These are phyloP conservation scores for Alternaria sp. DNA, from an alignment of 2,329 filamentous ascomycete genomes.

Conservation along the genomic window DNA sequence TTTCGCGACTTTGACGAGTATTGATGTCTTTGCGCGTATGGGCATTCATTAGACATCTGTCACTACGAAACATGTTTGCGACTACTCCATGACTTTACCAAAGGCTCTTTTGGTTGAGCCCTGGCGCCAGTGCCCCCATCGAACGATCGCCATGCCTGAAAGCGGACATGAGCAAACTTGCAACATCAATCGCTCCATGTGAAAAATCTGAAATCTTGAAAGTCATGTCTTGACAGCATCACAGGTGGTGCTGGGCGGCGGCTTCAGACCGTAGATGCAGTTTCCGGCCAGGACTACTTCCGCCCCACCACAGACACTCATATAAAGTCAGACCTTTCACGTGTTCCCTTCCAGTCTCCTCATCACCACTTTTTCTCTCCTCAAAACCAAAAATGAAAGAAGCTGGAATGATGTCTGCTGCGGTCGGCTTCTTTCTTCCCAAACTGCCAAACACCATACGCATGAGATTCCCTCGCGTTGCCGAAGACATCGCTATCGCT, in stretches of 20 bases:
- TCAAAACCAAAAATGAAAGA: no score
- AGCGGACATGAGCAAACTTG: background rate
- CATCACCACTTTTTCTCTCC: no score
- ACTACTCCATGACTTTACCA: background rate
- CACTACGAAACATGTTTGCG: background rate
- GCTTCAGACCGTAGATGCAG: background rate
- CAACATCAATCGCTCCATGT: background rate
- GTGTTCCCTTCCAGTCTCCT: no score
- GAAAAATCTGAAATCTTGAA: rapidly evolving
- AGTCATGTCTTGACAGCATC: background rate
- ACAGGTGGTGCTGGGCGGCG: background rate
- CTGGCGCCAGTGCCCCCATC: background rate
- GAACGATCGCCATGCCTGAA: background rate
- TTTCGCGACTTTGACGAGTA: background rate
- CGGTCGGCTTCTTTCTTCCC: no score
- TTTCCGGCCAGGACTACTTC: background rate
- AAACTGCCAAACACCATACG: no score
- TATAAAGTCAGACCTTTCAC: background rate
- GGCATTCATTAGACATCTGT: background rate
- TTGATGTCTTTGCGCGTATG: background rate
- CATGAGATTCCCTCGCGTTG: no score
- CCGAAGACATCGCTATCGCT: no score
- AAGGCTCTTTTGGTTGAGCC: background rate
- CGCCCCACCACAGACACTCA: background rate
- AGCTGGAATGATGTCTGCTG: no score